A percentile compares a stretch with the other conserved stretches of the same genome.
phyloP scores from a whole-genome alignment of 192 early-diverging fungal genomes.

The Backusella morwellensis region DNA sequence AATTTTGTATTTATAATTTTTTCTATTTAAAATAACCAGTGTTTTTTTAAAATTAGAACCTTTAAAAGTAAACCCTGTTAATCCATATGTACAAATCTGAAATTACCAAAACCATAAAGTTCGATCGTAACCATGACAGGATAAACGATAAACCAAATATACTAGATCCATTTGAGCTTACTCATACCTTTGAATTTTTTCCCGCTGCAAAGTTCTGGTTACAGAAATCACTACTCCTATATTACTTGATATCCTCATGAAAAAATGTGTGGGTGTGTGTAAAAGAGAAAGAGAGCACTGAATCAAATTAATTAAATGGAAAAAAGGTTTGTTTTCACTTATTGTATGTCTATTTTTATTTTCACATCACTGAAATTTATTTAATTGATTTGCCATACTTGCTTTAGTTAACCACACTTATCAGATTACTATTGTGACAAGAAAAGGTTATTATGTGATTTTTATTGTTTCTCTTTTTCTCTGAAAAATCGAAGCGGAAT shows the following conservation, averaged over 20 bases:
- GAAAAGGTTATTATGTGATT: neutral
- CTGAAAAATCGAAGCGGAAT: neutral
- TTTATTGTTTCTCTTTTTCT: neutral
- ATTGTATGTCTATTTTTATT: constrained; percentile 1
- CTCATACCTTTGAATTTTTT: neutral
- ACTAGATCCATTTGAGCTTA: neutral
- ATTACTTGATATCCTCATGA: constrained; percentile 4
- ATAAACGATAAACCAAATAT: constrained; percentile 4
- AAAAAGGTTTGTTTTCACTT: neutral
- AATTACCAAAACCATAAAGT: neutral
- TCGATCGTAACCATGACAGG: neutral
- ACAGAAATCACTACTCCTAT: constrained; percentile 3
- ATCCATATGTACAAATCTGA: neutral
- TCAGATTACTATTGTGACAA: constrained; percentile 4
- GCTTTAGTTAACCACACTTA: neutral
- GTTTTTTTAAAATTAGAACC: neutral
- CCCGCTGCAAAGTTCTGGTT: neutral
- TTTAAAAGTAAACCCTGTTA: neutral
- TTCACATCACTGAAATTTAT: neutral
- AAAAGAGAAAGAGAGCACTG: neutral
- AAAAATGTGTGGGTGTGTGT: neutral
- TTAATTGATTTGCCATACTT: constrained; percentile 5
- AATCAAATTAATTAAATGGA: neutral
- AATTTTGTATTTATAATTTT: neutral
- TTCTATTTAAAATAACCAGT: neutral